A percentile compares a stretch with the other conserved stretches of the same genome.
Conservation (phyloP, 805 yeast species). For the Grigorovia humatica region DNA sequence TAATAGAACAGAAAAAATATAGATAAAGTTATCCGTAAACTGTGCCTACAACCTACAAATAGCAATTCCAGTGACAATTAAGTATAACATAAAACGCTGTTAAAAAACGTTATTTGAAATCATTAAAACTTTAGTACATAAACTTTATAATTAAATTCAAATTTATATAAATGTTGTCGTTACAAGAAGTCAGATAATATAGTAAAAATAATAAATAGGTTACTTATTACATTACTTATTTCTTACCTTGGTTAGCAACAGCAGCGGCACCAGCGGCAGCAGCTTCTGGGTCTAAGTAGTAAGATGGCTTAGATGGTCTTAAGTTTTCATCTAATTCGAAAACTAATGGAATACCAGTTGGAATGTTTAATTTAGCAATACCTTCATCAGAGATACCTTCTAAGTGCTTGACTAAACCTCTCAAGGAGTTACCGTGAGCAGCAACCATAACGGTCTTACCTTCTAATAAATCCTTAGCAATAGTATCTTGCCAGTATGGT, state of each 20-base stretch:
- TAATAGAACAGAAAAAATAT: no score
- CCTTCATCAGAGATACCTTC: conserved; percentile 87
- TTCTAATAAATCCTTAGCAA: conserved; percentile 69
- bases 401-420: conserved; percentile 93
- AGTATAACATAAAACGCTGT: background rate
- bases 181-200: background rate
- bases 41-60: no score
- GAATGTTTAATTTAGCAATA: conserved; percentile 90
- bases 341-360: conserved; percentile 97
- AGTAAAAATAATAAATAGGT: background rate
- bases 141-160: background rate
- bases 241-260: conserved; percentile 92
- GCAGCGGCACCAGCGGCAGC: conserved; percentile 99
- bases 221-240: conserved; percentile 13
- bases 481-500: conserved; percentile 94
- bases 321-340: conserved; percentile 83
- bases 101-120: background rate
- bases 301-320: conserved; percentile 84
- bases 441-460: conserved; percentile 89
- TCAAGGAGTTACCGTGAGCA: conserved; percentile 97
- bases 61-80: background rate
- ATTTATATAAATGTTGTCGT: background rate
- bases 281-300: conserved; percentile 98
- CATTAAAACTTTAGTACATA: background rate
- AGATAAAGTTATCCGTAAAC: no score